Evolutionary conservation across 345 rosid genomes (phyloP).

Genomic region (Angophora floribunda): DNA sequence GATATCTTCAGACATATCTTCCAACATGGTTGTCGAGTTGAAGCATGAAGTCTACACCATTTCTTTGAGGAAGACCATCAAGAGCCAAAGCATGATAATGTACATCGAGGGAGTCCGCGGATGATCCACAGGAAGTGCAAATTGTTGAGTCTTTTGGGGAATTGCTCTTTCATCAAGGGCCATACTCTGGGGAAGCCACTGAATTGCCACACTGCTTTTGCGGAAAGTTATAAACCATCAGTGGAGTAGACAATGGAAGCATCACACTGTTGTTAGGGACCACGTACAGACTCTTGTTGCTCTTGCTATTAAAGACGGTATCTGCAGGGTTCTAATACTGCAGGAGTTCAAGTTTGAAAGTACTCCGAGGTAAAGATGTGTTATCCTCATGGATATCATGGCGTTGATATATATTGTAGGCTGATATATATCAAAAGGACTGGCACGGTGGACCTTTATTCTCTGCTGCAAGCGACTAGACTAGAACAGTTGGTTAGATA

Average conservation of each 20-base stretch:
- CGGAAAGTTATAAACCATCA: slow-evolving; percentile 15
- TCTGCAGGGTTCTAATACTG: not conserved
- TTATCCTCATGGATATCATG: slow-evolving; percentile 63
- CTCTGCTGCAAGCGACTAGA: slow-evolving; percentile 28
- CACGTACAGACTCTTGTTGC: not conserved
- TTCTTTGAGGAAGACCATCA: too few relatives aligned
- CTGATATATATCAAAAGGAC: slow-evolving; percentile 46
- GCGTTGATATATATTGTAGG: slow-evolving; percentile 50
- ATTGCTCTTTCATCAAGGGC: slow-evolving; percentile 34
- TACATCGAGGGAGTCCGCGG: not conserved
- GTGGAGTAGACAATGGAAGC: not conserved
- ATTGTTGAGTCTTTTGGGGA: slow-evolving; percentile 28
- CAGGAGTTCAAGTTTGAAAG: slow-evolving; percentile 44
- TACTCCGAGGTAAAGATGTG: slow-evolving; percentile 32
- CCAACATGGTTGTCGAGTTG: too few relatives aligned
- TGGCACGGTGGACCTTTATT: slow-evolving; percentile 46
- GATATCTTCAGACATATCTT: too few relatives aligned
- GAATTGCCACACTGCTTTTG: slow-evolving; percentile 47
- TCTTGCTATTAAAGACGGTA: not conserved
- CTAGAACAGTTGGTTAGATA: slow-evolving; percentile 36
- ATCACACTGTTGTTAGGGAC: not conserved
- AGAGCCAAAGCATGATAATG: too few relatives aligned
- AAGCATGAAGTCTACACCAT: too few relatives aligned
- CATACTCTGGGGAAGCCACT: slow-evolving; percentile 21
- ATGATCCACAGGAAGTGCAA: slow-evolving; percentile 29